Evolutionary conservation across 2,329 filamentous ascomycete species (phyloP).

Genomic region (Alternaria triticina): DNA sequence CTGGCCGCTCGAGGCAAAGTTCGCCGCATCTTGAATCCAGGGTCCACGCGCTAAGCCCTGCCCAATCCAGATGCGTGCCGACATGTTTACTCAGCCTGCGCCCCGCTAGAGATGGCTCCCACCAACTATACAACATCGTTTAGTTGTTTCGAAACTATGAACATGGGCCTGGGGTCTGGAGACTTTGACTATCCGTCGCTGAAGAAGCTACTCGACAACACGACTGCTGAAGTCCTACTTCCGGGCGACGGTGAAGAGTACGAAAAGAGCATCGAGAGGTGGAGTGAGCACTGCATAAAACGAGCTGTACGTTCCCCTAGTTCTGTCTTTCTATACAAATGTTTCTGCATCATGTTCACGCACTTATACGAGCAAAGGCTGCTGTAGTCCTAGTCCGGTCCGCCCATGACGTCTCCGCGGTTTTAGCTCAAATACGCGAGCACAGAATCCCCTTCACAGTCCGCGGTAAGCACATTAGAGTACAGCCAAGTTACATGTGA

Average conservation of each 20-base stretch:
- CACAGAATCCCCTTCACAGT: slow-evolving; percentile 59
- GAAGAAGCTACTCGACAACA: slow-evolving; percentile 25
- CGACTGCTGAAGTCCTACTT: slow-evolving; percentile 27
- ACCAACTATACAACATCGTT: background rate
- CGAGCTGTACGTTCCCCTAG: slow-evolving; percentile 26
- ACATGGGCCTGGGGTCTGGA: slow-evolving; percentile 14
- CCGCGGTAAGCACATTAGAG: slow-evolving; percentile 25
- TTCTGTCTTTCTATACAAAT: background rate
- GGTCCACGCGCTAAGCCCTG: slow-evolving; percentile 30
- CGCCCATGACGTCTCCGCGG: slow-evolving; percentile 28
- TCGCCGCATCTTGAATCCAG: slow-evolving; percentile 34
- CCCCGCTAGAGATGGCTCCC: background rate
- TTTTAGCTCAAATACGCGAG: slow-evolving; percentile 28
- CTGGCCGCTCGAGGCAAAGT: slow-evolving; percentile 30
- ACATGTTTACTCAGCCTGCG: slow-evolving; percentile 3
- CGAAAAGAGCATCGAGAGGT: slow-evolving; percentile 33
- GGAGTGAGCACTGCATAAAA: slow-evolving; percentile 39
- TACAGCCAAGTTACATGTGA: background rate
- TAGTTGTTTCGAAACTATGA: background rate
- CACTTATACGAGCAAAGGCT: slow-evolving; percentile 13
- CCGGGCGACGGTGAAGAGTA: slow-evolving; percentile 31
- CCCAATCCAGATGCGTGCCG: background rate
- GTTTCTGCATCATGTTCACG: too few species aligned
- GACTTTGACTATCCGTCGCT: slow-evolving; percentile 26
- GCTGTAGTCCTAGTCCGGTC: slow-evolving; percentile 30